A percentile compares a stretch with the other conserved stretches of the same genome.
phyloP scores from a whole-genome alignment of 2,329 filamentous ascomycete genomes.

The Pseudodiploospora longispora region DNA sequence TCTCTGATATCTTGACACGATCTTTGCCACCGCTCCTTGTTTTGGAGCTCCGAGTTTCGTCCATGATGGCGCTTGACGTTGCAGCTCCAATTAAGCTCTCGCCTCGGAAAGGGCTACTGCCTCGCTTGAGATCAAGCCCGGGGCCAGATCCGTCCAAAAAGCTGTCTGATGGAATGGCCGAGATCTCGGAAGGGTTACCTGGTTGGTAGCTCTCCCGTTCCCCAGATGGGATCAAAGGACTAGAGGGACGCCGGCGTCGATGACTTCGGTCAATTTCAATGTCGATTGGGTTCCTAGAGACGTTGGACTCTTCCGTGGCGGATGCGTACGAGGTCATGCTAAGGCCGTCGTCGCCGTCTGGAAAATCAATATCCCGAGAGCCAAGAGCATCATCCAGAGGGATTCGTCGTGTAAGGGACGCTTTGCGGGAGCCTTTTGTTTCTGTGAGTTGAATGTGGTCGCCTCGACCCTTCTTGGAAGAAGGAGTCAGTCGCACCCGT shows the following conservation, averaged over 20 bases:
- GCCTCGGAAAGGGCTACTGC: constrained; percentile 33
- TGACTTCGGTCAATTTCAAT: constrained; percentile 70
- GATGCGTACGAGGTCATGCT: constrained; percentile 71
- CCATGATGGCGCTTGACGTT: constrained; percentile 24
- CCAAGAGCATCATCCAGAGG: constrained; percentile 36
- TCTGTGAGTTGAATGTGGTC: constrained; percentile 86
- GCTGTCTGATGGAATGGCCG: constrained; percentile 58
- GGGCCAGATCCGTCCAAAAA: constrained; percentile 52
- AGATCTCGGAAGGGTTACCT: constrained; percentile 74
- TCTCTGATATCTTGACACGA: constrained; percentile 30
- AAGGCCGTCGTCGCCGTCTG: constrained; percentile 51
- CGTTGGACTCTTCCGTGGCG: constrained; percentile 69
- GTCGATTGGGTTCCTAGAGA: constrained; percentile 71
- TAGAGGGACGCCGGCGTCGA: constrained; percentile 56
- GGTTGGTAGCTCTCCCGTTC: constrained; percentile 54
- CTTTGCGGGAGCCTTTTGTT: constrained; percentile 63
- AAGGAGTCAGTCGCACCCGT: constrained; percentile 69
- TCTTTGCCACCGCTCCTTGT: constrained; percentile 36
- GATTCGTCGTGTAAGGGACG: constrained; percentile 48
- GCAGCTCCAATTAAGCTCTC: constrained; percentile 31
- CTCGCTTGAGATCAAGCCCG: constrained; percentile 30
- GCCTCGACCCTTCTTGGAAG: constrained; percentile 59
- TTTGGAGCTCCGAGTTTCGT: constrained; percentile 35
- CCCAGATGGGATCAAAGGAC: constrained; percentile 53
- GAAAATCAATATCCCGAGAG: constrained; percentile 34